Conservation (phyloP, 495 filamentous ascomycete genomes). For the Friedmanniomyces simplex region DNA sequence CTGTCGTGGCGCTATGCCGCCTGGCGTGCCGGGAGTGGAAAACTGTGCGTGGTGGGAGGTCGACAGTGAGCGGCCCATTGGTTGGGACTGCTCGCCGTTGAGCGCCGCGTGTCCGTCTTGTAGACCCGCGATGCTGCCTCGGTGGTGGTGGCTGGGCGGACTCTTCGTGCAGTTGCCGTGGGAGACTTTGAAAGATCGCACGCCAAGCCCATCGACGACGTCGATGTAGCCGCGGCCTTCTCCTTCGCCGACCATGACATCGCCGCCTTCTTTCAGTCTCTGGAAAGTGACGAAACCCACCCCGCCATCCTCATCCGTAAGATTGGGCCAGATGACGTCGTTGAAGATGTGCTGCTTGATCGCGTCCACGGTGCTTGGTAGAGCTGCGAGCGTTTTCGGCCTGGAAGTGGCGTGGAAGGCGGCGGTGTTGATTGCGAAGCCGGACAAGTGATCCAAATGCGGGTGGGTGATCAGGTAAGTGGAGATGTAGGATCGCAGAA, state of each 20-base stretch:
- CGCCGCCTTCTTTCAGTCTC: conserved; percentile 77
- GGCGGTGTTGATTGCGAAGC: conserved; percentile 86
- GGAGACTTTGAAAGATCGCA: conserved; percentile 68
- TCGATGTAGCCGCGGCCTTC: conserved; percentile 71
- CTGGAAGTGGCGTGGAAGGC: conserved; percentile 58
- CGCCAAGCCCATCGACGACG: conserved; percentile 67
- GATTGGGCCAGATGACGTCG: conserved; percentile 93
- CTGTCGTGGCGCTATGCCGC: conserved; percentile 4
- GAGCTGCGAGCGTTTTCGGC: conserved; percentile 72
- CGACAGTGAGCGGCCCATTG: conserved; percentile 7
- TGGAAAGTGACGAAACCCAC: conserved; percentile 87
- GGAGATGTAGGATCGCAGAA: conserved; percentile 68
- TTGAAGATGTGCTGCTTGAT: conserved; percentile 95
- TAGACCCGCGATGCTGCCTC: conserved; percentile 28
- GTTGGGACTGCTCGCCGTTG: conserved; percentile 23
- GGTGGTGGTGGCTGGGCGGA: conserved; percentile 33
- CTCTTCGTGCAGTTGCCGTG: conserved; percentile 79
- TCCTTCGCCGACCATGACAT: conserved; percentile 65
- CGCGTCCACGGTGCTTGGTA: conserved; percentile 75
- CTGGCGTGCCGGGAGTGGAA: conserved; percentile 24
- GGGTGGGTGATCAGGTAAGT: conserved; percentile 88
- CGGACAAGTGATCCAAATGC: conserved; percentile 86
- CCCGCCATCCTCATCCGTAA: conserved; percentile 91
- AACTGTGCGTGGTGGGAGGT: conserved; percentile 5
- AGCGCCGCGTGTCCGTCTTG: conserved; percentile 40